These are phyloP conservation scores for Hypoxylon sp. DNA, from an alignment of 2,329 filamentous ascomycete species.

Conservation along the genomic window DNA sequence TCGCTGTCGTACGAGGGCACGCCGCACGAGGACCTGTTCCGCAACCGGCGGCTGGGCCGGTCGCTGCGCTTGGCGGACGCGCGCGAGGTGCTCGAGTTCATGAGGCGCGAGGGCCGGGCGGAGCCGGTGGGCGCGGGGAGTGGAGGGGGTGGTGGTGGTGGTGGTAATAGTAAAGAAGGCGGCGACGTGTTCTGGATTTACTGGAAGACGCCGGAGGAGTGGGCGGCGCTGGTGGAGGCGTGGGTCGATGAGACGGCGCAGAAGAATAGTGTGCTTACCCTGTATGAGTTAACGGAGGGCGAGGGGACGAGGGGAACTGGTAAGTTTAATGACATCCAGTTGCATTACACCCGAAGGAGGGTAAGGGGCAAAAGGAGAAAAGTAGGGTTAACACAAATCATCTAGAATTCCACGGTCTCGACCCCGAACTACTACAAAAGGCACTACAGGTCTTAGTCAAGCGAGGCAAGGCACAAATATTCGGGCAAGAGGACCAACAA, in stretches of 20 bases:
- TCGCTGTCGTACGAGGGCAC: constrained; percentile 65
- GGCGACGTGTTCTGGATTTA: constrained; percentile 77
- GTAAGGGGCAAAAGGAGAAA: not conserved
- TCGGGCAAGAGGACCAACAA: constrained; percentile 87
- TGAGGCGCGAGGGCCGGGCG: constrained; percentile 71
- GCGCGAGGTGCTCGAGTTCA: constrained; percentile 71
- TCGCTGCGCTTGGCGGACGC: constrained; percentile 66
- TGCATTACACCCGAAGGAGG: not conserved
- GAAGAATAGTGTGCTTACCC: constrained; percentile 88
- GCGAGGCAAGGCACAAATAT: constrained; percentile 91
- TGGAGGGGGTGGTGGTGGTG: constrained; percentile 55
- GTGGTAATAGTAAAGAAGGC: constrained; percentile 43
- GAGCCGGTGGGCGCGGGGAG: constrained; percentile 71
- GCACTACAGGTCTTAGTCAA: constrained; percentile 87
- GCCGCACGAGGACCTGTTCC: constrained; percentile 64
- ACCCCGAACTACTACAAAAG: constrained; percentile 83
- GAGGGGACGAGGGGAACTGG: constrained; percentile 80
- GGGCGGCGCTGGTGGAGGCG: constrained; percentile 81
- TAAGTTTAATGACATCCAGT: constrained; percentile 57
- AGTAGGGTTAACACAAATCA: constrained; percentile 24
- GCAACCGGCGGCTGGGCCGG: constrained; percentile 69
- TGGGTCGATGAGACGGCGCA: constrained; percentile 93
- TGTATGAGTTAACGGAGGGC: constrained; percentile 93
- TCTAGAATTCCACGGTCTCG: constrained; percentile 88
- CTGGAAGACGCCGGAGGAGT: constrained; percentile 91